These are phyloP conservation scores for Protomyces arabidopsidicola DNA, from an alignment of 1,139 yeast genomes.

Conservation along the genomic window DNA sequence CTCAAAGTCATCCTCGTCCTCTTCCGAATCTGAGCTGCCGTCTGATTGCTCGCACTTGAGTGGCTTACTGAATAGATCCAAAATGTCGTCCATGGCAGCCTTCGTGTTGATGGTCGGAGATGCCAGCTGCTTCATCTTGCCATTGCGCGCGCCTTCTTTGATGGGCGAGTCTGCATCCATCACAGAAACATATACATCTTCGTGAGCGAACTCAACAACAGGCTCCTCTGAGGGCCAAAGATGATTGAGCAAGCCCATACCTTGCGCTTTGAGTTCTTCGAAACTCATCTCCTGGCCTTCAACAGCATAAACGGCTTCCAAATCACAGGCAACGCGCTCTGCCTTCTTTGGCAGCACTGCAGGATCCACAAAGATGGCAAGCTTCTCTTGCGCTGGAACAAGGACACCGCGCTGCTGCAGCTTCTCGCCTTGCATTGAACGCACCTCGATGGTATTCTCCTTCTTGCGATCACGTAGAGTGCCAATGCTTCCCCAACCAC, in stretches of 20 bases:
- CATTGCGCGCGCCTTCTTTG: neutral
- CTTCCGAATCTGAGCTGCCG: conserved; percentile 38
- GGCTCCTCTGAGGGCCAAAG: neutral
- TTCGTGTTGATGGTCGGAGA: conserved; percentile 74
- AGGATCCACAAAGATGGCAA: conserved; percentile 17
- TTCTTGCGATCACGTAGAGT: conserved; percentile 52
- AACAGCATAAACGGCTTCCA: conserved; percentile 48
- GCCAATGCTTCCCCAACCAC: conserved; percentile 53
- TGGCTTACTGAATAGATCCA: conserved; percentile 70
- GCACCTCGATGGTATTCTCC: conserved; percentile 52
- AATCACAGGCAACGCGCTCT: conserved; percentile 55
- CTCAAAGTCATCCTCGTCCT: conserved; percentile 32
- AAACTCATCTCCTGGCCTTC: conserved; percentile 53
- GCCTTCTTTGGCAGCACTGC: conserved; percentile 44
- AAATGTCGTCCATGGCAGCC: conserved; percentile 70
- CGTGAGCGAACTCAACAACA: neutral
- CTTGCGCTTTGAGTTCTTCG: conserved; percentile 57
- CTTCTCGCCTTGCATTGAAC: conserved; percentile 53
- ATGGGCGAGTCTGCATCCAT: conserved; percentile 22
- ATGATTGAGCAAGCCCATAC: conserved; percentile 40
- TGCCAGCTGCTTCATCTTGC: conserved; percentile 32
- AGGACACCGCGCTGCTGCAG: conserved; percentile 21
- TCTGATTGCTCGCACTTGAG: conserved; percentile 42
- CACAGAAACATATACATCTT: conserved; percentile 19
- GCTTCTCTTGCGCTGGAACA: neutral